Evolutionary conservation across 1,284 basidiomycete genomes (phyloP).

Genomic region (Omphalotus olearius): DNA sequence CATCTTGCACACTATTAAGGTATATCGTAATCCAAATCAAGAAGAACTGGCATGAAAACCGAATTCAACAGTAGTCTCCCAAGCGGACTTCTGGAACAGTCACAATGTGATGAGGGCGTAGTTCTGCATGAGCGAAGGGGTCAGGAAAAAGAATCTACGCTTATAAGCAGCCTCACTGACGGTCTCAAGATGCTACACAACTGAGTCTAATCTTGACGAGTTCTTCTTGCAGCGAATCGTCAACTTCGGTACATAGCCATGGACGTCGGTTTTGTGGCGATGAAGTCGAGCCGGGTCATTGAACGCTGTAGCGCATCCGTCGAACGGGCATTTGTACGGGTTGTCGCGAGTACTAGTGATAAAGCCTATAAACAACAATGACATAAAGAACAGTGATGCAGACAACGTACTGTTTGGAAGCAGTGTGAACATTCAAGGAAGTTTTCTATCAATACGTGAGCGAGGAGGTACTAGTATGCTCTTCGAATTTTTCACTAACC

Average conservation of each 20-base stretch:
- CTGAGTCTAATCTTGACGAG: constrained; percentile 14
- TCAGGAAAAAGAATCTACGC: no score
- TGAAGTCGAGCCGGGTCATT: constrained; percentile 62
- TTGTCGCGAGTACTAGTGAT: constrained; percentile 45
- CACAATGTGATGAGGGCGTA: no score
- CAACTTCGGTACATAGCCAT: constrained; percentile 44
- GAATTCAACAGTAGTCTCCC: constrained; percentile 1
- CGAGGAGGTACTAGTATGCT: not conserved
- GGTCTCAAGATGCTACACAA: no score
- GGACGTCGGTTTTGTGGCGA: constrained; percentile 51
- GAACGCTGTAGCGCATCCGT: constrained; percentile 45
- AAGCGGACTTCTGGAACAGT: constrained; percentile 21
- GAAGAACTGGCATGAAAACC: not conserved
- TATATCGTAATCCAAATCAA: not conserved
- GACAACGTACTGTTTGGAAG: constrained; percentile 49
- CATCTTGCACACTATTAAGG: not conserved
- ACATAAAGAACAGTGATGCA: constrained; percentile 7
- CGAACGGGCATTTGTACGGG: constrained; percentile 51
- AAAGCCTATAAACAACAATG: constrained; percentile 4
- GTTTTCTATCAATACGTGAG: constrained; percentile 40
- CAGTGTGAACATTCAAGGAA: constrained; percentile 54
- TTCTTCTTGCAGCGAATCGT: constrained; percentile 33
- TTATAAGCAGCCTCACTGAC: no score
- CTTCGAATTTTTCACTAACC: constrained; percentile 17
- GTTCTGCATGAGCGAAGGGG: no score